Conservation (phyloP, 2,329 filamentous ascomycete genomes). For the Escovopsis weberi region DNA sequence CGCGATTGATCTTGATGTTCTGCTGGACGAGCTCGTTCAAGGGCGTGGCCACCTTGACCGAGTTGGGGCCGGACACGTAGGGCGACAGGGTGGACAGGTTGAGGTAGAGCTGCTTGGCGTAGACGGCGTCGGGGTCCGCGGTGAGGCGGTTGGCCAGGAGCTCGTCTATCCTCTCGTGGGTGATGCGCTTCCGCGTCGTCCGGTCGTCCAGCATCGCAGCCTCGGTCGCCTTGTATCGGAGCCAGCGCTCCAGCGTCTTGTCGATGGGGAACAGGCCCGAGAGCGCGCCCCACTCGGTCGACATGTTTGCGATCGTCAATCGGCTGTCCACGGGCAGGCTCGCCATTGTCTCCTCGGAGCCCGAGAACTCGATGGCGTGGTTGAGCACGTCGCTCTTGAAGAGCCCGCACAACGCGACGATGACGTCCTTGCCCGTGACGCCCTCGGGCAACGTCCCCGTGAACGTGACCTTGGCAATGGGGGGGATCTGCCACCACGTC, state of each 20-base stretch:
- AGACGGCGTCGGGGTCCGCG: slow-evolving; percentile 64
- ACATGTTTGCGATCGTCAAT: slow-evolving; percentile 67
- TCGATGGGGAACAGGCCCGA: slow-evolving; percentile 59
- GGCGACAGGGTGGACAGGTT: slow-evolving; percentile 74
- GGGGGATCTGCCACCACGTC: slow-evolving; percentile 82
- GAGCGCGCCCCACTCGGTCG: slow-evolving; percentile 61
- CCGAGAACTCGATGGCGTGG: slow-evolving; percentile 78
- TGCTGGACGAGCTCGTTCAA: not conserved
- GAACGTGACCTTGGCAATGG: slow-evolving; percentile 66
- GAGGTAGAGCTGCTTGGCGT: slow-evolving; percentile 71
- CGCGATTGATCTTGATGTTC: not conserved
- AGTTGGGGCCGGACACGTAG: slow-evolving; percentile 78
- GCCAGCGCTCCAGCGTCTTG: slow-evolving; percentile 53
- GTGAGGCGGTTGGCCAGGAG: slow-evolving; percentile 50
- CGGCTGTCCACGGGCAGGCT: slow-evolving; percentile 60
- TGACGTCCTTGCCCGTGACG: slow-evolving; percentile 88
- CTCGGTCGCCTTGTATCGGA: slow-evolving; percentile 60
- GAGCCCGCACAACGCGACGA: slow-evolving; percentile 72
- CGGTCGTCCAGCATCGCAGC: slow-evolving; percentile 42
- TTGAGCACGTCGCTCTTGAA: slow-evolving; percentile 87
- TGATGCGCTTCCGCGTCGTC: slow-evolving; percentile 45
- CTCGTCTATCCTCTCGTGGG: slow-evolving; percentile 57
- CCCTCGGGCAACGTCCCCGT: slow-evolving; percentile 61
- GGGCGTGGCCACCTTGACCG: slow-evolving; percentile 38
- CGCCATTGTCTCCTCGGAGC: slow-evolving; percentile 60